Conservation (phyloP, 371 early-diverging fungal genomes). For the Syncephalis plumigaleata region DNA sequence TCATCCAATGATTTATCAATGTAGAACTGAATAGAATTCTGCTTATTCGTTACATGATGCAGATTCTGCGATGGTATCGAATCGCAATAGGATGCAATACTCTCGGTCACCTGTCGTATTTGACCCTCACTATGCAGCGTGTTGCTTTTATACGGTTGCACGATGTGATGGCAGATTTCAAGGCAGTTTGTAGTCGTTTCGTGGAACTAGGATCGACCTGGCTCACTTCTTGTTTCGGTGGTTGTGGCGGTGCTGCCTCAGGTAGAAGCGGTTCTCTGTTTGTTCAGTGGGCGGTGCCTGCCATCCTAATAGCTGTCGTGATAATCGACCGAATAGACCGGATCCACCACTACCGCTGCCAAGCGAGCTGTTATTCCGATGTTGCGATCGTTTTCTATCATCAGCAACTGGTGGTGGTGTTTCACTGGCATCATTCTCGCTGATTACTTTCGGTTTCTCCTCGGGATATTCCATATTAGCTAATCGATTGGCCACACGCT, state of each 20-base stretch:
- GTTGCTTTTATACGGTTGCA: not conserved
- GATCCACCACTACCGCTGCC: not conserved
- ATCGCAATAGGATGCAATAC: slow-evolving; percentile 24
- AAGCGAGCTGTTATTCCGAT: not conserved
- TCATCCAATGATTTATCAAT: not conserved
- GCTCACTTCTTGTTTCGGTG: slow-evolving; percentile 33
- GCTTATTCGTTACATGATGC: slow-evolving; percentile 18
- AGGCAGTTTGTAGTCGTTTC: not conserved
- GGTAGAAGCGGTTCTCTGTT: not conserved
- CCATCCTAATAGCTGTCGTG: slow-evolving; percentile 7
- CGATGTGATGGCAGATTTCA: not conserved
- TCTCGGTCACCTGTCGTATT: not conserved
- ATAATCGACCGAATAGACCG: slow-evolving; percentile 6
- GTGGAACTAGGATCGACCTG: slow-evolving; percentile 7
- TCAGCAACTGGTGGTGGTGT: slow-evolving; percentile 1
- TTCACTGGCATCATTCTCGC: slow-evolving; percentile 1
- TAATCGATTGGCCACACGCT: slow-evolving; percentile 37
- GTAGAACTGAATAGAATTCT: not conserved
- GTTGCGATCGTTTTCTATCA: not conserved
- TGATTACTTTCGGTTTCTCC: slow-evolving; percentile 1
- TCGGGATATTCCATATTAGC: slow-evolving; percentile 39
- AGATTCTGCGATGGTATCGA: slow-evolving; percentile 24
- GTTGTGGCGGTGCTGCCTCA: slow-evolving; percentile 9
- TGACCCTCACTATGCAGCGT: not conserved
- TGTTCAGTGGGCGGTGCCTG: not conserved